These are phyloP conservation scores for Ceratobasidium sp. DNA, from an alignment of 1,284 basidiomycete genomes.

Conservation along the genomic window DNA sequence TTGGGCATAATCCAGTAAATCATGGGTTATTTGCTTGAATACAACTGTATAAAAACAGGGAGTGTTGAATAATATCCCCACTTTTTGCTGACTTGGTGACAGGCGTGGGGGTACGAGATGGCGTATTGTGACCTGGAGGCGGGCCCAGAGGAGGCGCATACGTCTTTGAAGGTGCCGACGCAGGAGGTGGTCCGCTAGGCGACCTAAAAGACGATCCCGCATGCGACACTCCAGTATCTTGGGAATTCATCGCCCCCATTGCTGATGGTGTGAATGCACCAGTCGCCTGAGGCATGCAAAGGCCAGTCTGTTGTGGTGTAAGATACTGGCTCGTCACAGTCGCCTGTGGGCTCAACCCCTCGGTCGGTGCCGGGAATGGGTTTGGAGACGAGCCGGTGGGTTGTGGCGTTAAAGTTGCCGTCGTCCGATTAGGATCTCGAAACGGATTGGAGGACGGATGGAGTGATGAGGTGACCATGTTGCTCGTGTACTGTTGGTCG, in stretches of 20 bases:
- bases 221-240: conserved; percentile 19
- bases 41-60: too few species aligned
- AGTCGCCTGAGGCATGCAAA: not conserved
- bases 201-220: not conserved
- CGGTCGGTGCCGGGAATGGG: conserved; percentile 25
- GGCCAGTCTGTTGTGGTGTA: conserved; percentile 21
- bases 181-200: too few species aligned
- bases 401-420: conserved; percentile 29
- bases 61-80: too few species aligned
- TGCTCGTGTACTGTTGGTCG: too few species aligned
- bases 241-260: conserved; percentile 4
- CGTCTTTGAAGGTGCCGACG: not conserved
- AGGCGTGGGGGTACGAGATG: conserved; percentile 17
- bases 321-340: conserved; percentile 35
- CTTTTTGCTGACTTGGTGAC: not conserved
- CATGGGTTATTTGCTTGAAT: too few species aligned
- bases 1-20: too few species aligned
- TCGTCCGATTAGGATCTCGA: conserved; percentile 37
- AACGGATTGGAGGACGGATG: conserved; percentile 42
- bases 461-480: conserved; percentile 15
- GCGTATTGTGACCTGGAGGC: conserved; percentile 10
- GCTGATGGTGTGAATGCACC: not conserved
- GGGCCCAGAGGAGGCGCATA: conserved; percentile 27
- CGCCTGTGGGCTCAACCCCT: conserved; percentile 32
- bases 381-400: conserved; percentile 32